A percentile compares a stretch with the other conserved stretches of the same genome.
Evolutionary conservation across 2,329 filamentous ascomycete genomes (phyloP).

Genomic region (Alternaria triticimaculans): DNA sequence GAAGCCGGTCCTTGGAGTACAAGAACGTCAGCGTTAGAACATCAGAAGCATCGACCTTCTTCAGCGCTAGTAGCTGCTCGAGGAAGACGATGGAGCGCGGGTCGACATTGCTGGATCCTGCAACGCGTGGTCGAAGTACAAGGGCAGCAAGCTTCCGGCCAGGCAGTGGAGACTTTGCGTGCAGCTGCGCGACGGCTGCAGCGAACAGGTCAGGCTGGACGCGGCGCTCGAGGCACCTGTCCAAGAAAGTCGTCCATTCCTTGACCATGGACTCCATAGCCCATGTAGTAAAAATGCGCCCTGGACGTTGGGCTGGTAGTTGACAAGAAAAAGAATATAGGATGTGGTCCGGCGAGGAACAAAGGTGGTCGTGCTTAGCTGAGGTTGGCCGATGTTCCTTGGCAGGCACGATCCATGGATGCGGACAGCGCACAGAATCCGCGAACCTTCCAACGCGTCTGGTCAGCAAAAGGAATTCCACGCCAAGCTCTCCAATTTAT

Average conservation of each 20-base stretch:
- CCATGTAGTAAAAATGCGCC: slow-evolving; percentile 25
- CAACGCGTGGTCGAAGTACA: slow-evolving; percentile 40
- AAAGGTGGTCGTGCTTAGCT: slow-evolving; percentile 14
- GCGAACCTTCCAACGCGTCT: not conserved
- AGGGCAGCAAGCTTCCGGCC: slow-evolving; percentile 45
- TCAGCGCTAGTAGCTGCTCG: slow-evolving; percentile 42
- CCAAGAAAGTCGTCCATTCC: slow-evolving; percentile 44
- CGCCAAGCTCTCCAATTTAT: not conserved
- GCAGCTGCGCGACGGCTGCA: slow-evolving; percentile 39
- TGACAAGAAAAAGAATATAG: slow-evolving; percentile 6
- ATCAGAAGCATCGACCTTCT: slow-evolving; percentile 45
- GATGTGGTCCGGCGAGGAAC: slow-evolving; percentile 6
- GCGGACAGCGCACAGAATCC: not conserved
- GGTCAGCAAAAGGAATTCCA: not conserved
- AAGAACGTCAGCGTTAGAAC: slow-evolving; percentile 41
- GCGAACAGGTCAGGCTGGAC: slow-evolving; percentile 44
- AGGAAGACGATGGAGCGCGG: slow-evolving; percentile 44
- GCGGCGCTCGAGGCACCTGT: slow-evolving; percentile 44
- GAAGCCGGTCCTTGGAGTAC: slow-evolving; percentile 43
- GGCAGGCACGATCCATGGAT: slow-evolving; percentile 7
- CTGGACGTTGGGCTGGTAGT: not conserved
- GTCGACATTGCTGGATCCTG: slow-evolving; percentile 39
- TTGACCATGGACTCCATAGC: slow-evolving; percentile 42
- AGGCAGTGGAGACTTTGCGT: slow-evolving; percentile 43
- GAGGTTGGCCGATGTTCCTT: slow-evolving; percentile 12